These are phyloP conservation scores for Eimeria nieschulzi DNA, from an alignment of 169 alveolate species.

Conservation along the genomic window DNA sequence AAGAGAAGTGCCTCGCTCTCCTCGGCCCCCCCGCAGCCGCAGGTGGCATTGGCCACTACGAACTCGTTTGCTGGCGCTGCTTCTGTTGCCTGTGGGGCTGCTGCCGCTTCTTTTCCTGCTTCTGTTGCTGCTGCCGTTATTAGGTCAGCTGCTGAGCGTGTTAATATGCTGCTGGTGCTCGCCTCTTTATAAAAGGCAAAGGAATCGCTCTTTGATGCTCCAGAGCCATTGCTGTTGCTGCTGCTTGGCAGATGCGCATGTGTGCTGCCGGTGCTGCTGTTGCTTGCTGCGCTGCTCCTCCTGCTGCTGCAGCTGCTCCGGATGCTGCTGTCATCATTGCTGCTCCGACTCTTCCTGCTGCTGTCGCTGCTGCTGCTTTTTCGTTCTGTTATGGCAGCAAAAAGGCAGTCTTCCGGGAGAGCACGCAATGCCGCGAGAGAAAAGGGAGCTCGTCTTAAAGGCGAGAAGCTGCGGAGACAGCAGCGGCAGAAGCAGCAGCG, in stretches of 20 bases:
- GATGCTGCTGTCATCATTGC: neutral
- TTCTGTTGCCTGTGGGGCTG: neutral
- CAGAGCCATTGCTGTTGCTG: neutral
- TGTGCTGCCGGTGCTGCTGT: neutral
- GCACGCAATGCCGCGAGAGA: neutral
- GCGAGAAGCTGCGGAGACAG: neutral
- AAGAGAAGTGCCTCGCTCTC: neutral
- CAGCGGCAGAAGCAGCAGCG: neutral
- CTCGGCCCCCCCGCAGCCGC: neutral
- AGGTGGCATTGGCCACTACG: neutral
- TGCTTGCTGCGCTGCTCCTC: neutral
- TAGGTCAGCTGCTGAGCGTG: neutral
- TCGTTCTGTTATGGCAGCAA: neutral
- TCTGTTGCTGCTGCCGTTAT: constrained; percentile 1
- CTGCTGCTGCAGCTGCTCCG: neutral
- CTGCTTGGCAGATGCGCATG: neutral
- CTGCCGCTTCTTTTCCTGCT: neutral
- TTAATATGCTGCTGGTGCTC: neutral
- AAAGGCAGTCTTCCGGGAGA: neutral
- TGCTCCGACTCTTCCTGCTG: neutral
- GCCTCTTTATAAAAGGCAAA: neutral
- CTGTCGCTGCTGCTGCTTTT: constrained; percentile 11
- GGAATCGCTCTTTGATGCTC: too few species aligned
- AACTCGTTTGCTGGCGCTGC: neutral
- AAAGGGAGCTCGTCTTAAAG: neutral